Conservation (phyloP, 2,329 filamentous ascomycete species). For the Epichloe scottii region DNA sequence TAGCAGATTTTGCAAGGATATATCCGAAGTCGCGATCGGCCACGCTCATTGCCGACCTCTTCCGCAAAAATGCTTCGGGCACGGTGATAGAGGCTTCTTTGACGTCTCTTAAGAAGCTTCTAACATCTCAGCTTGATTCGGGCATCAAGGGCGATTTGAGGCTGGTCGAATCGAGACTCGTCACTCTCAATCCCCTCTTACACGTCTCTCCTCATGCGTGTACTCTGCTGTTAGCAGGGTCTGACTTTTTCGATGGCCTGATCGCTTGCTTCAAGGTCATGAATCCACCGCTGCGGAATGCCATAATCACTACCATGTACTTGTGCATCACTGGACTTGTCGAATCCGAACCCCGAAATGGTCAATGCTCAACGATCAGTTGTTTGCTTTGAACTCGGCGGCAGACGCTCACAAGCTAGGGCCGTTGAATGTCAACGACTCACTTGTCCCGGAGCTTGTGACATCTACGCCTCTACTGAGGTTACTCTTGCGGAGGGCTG, state of each 20-base stretch:
- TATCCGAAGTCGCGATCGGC: conserved; percentile 53
- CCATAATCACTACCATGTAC: conserved; percentile 61
- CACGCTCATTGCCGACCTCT: conserved; percentile 36
- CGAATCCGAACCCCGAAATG: conserved; percentile 55
- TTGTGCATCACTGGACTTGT: conserved; percentile 61
- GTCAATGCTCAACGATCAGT: conserved; percentile 66
- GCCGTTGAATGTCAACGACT: conserved; percentile 46
- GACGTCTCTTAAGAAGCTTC: conserved; percentile 44
- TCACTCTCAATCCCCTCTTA: conserved; percentile 50
- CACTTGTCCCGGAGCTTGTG: conserved; percentile 70
- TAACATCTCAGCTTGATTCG: conserved; percentile 52
- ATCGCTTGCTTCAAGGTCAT: conserved; percentile 51
- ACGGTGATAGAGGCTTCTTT: conserved; percentile 40
- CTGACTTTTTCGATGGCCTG: conserved; percentile 75
- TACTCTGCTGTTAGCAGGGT: conserved; percentile 63
- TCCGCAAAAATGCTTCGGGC: conserved; percentile 31
- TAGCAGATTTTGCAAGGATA: conserved; percentile 53
- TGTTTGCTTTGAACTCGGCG: conserved; percentile 66
- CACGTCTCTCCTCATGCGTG: conserved; percentile 45
- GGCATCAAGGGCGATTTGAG: conserved; percentile 43
- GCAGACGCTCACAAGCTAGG: conserved; percentile 51
- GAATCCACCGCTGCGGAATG: conserved; percentile 49
- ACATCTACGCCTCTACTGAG: conserved; percentile 66
- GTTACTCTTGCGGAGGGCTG: conserved; percentile 44
- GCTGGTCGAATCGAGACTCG: conserved; percentile 40